Evolutionary conservation across 352 stramenopile species (phyloP).

Genomic region (Phytophthora kernoviae): DNA sequence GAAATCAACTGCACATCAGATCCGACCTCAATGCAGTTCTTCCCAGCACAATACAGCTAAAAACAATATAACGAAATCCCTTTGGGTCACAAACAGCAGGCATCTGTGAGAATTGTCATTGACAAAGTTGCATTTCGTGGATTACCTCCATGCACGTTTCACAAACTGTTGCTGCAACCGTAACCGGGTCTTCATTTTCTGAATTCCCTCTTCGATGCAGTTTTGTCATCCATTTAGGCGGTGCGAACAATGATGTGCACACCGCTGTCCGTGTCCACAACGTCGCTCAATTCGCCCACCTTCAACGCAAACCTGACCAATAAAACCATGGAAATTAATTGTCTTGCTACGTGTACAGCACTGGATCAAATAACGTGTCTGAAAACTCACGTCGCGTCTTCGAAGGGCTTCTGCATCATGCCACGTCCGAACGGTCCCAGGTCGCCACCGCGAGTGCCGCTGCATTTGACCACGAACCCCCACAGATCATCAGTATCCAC

Average conservation of each 20-base stretch:
- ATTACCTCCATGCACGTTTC: neutral
- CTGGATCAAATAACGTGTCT: too few relatives aligned
- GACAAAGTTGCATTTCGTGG: slow-evolving; percentile 17
- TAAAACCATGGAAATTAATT: neutral
- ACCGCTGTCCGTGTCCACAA: slow-evolving; percentile 96
- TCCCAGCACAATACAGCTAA: too few relatives aligned
- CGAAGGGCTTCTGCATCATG: slow-evolving; percentile 94
- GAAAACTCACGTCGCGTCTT: slow-evolving; percentile 87
- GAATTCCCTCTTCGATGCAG: too few relatives aligned
- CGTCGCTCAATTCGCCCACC: slow-evolving; percentile 93
- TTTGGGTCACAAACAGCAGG: too few relatives aligned
- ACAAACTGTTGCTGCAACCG: slow-evolving; percentile 9
- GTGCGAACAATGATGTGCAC: slow-evolving; percentile 97
- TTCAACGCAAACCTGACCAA: slow-evolving; percentile 83
- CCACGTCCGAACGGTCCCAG: slow-evolving; percentile 88
- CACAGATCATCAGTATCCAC: neutral
- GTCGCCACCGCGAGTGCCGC: slow-evolving; percentile 86
- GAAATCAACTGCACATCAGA: too few relatives aligned
- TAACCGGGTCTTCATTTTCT: neutral
- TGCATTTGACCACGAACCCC: slow-evolving; percentile 19
- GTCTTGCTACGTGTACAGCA: neutral
- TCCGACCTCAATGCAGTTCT: too few relatives aligned
- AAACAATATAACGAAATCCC: too few relatives aligned
- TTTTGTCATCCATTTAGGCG: slow-evolving; percentile 43
- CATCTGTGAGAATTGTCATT: neutral